These are phyloP conservation scores for Amorphotheca resinae DNA, from an alignment of 495 filamentous ascomycete species.

Conservation along the genomic window DNA sequence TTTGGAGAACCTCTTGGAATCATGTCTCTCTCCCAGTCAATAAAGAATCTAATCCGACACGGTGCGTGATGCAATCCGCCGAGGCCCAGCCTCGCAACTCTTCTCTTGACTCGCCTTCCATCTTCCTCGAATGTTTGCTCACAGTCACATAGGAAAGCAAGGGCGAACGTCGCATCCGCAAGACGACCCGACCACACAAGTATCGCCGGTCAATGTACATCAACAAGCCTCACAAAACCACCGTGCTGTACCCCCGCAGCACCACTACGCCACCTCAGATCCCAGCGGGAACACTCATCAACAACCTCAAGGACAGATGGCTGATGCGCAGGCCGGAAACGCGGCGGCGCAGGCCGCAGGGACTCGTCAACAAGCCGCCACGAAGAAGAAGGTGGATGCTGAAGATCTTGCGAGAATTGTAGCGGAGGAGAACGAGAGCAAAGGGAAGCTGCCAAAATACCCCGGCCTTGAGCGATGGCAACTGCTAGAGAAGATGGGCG, in stretches of 20 bases:
- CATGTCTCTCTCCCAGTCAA: conserved; percentile 42
- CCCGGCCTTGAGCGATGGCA: conserved; percentile 87
- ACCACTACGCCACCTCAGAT: conserved; percentile 44
- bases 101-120: no score
- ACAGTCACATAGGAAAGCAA: conserved; percentile 52
- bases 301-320: conserved; percentile 34
- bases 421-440: conserved; percentile 76
- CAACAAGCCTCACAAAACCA: conserved; percentile 33
- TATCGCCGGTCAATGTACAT: conserved; percentile 52
- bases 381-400: conserved; percentile 45
- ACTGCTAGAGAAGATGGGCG: conserved; percentile 94
- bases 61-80: conserved; percentile 31
- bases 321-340: conserved; percentile 47
- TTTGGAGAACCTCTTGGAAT: conserved; percentile 16
- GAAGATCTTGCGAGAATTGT: conserved; percentile 71
- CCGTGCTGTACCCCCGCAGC: conserved; percentile 32
- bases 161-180: conserved; percentile 52
- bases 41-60: conserved; percentile 98
- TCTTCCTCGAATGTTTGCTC: no score
- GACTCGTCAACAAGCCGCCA: conserved; percentile 29
- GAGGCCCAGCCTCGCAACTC: conserved; percentile 7
- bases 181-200: conserved; percentile 53
- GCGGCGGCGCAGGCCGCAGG: conserved; percentile 41
- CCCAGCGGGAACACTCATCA: conserved; percentile 33
- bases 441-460: conserved; percentile 78